These are phyloP conservation scores for Vitis cinerea DNA, from an alignment of 164 flowering plant species.

Conservation along the genomic window DNA sequence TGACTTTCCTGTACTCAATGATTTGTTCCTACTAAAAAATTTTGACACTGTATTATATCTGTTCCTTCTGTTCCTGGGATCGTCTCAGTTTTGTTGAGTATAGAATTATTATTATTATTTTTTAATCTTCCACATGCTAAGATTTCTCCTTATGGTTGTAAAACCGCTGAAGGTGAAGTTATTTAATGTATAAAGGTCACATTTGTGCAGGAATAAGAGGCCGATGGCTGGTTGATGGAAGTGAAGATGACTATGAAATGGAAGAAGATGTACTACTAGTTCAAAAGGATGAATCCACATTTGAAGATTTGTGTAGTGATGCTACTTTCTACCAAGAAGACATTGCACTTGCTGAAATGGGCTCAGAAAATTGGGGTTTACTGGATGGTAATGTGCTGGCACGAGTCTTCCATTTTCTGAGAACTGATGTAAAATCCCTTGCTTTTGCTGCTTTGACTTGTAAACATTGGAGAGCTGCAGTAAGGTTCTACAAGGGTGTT, in stretches of 20 bases:
- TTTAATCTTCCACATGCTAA: too few relatives aligned
- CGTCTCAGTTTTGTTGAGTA: too few relatives aligned
- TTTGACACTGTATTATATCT: too few relatives aligned
- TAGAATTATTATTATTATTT: too few relatives aligned
- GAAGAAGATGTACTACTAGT: slow-evolving; percentile 33
- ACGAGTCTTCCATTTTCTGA: slow-evolving; percentile 81
- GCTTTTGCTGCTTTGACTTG: slow-evolving; percentile 78
- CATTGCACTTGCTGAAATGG: slow-evolving; percentile 25
- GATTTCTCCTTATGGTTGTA: too few relatives aligned
- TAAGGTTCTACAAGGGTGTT: slow-evolving; percentile 58
- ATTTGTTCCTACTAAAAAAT: too few relatives aligned
- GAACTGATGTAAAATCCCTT: slow-evolving; percentile 75
- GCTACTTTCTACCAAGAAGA: slow-evolving; percentile 37
- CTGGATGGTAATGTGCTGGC: slow-evolving; percentile 71
- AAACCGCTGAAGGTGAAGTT: slow-evolving; percentile 24
- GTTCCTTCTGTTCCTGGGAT: too few relatives aligned
- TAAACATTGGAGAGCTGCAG: slow-evolving; percentile 78
- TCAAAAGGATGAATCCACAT: slow-evolving; percentile 40
- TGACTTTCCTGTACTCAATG: too few relatives aligned
- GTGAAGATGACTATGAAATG: slow-evolving; percentile 58
- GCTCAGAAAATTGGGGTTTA: slow-evolving; percentile 66
- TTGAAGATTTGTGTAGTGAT: slow-evolving; percentile 75
- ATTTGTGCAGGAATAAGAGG: slow-evolving; percentile 58
- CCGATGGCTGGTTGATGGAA: slow-evolving; percentile 45
- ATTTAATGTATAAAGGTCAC: slow-evolving; percentile 17